Evolutionary conservation across 179 eudicot genomes (phyloP), one percentile per base, ranked within the genome.

Genomic region (Camellia oleifera): DNA sequence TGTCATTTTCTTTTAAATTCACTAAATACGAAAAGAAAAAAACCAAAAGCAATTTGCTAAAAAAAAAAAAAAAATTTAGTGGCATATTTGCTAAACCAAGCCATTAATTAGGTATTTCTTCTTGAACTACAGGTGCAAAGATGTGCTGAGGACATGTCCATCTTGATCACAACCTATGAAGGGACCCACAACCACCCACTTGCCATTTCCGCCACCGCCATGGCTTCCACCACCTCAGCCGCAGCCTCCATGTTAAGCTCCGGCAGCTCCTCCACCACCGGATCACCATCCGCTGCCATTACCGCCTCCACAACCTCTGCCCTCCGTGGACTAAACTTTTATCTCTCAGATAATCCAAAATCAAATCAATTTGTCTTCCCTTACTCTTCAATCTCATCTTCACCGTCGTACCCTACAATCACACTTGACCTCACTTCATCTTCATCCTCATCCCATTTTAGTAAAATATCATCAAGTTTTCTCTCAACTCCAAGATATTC

Each of bases 181-280:
- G 98, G 98, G 48, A 89, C 93, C 61, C 98, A 95, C 83, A 93
- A 86, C 89, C 98, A 95, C 82, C 89, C 97, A 40, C 95, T 95
- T 72, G 82, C 98, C 2, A 58, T 81, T 17, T 84, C 97, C 10
- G 98, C 98, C 78, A 90, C 97, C 0, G 93, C 97, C 58, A 92
- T 95, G 92, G 98, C 97, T 10, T 95, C 97, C 77, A 90, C 97
- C 82, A 95, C 98, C 10, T 93, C 98, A 3, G 97, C 98, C 4
- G 97, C 98, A 0, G 97, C 93, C 0, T 81, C 88, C 80, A 90
- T 92, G 98, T 80, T 93, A 32, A 46, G 85, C 45, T 83, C 96
- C 4, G 87, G 79, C 4, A 86, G 79, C 46, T 72, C 92, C n/a
- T 84, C 90, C n/a, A 81, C 86, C 75, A 85, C 92, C 0, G 82